Percentiles rank a stretch among this genome's conserved stretches.
Conservation (phyloP, 1,284 basidiomycete species). For the Marasmius fiardii region DNA sequence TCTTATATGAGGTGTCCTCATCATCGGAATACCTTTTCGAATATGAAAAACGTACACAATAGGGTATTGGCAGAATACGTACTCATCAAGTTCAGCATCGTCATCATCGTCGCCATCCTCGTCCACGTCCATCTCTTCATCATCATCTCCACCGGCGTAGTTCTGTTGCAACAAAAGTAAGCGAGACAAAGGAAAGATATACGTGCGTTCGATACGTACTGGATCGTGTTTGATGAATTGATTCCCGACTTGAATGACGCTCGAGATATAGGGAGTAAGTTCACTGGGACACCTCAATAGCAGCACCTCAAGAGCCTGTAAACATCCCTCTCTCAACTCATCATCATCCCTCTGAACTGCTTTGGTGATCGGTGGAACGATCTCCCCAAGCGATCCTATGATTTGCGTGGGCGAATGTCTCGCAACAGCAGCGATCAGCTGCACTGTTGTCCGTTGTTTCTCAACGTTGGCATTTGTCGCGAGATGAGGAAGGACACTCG, state of each 20-base stretch:
- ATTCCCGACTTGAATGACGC: constrained; percentile 68
- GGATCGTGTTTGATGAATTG: constrained; percentile 93
- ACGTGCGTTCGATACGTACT: constrained; percentile 41
- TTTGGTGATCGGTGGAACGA: constrained; percentile 69
- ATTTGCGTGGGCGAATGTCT: constrained; percentile 68
- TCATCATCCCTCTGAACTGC: constrained; percentile 73
- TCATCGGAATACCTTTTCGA: constrained; percentile 86
- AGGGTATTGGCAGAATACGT: constrained; percentile 17
- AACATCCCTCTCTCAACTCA: constrained; percentile 72
- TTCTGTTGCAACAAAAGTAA: constrained; percentile 52
- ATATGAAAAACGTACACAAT: constrained; percentile 5
- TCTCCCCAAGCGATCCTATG: constrained; percentile 50
- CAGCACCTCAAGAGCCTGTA: constrained; percentile 85
- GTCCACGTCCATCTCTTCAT: constrained; percentile 78
- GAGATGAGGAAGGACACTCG: constrained; percentile 63
- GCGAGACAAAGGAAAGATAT: background rate
- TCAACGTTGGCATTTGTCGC: constrained; percentile 50
- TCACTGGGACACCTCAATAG: constrained; percentile 83
- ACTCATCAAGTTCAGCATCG: constrained; percentile 76
- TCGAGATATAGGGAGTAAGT: constrained; percentile 67
- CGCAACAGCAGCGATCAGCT: constrained; percentile 78
- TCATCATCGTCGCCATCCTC: constrained; percentile 78
- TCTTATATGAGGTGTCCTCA: constrained; percentile 99
- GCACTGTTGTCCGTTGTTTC: constrained; percentile 73
- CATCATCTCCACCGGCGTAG: constrained; percentile 83